A percentile compares a stretch with the other conserved stretches of the same genome.
These are phyloP conservation scores for Candida ovalis DNA, from an alignment of 805 yeast species.

Conservation along the genomic window DNA sequence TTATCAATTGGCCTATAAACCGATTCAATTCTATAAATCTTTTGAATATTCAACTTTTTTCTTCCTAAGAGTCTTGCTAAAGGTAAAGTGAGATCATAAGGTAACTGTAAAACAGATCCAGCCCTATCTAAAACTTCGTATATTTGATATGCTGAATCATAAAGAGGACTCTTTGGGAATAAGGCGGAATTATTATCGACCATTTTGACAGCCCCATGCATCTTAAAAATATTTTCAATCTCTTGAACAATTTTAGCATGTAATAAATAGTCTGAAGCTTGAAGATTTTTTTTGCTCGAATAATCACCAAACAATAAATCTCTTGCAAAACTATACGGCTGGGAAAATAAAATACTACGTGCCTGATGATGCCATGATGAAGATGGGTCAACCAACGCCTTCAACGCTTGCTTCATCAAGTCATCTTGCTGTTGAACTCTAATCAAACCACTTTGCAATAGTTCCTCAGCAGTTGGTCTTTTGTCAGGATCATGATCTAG, in stretches of 20 bases:
- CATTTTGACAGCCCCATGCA: slow-evolving; percentile 82
- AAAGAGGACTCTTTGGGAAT: slow-evolving; percentile 79
- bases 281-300: slow-evolving; percentile 23
- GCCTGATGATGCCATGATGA: slow-evolving; percentile 96
- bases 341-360: slow-evolving; percentile 77
- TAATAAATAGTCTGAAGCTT: slow-evolving; percentile 47
- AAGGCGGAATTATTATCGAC: slow-evolving; percentile 57
- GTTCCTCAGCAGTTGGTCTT: slow-evolving; percentile 75
- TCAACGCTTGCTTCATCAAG: slow-evolving; percentile 81
- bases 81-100: slow-evolving; percentile 87
- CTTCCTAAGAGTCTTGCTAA: slow-evolving; percentile 81
- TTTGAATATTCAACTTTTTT: slow-evolving; percentile 46
- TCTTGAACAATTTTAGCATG: slow-evolving; percentile 58
- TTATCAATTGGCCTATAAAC: slow-evolving; percentile 70
- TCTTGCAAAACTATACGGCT: slow-evolving; percentile 79
- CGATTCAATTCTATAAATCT: slow-evolving; percentile 70
- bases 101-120: slow-evolving; percentile 85
- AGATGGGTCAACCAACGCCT: slow-evolving; percentile 80
- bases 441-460: slow-evolving; percentile 75
- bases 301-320: slow-evolving; percentile 75
- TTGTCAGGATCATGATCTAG: slow-evolving; percentile 74
- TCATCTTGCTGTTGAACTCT: slow-evolving; percentile 91
- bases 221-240: slow-evolving; percentile 58
- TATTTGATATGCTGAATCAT: slow-evolving; percentile 57
- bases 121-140: slow-evolving; percentile 80